Evolutionary conservation across 352 stramenopile genomes (phyloP), one percentile per base, ranked within the genome.

Genomic region (Globisporangium orthogonon): DNA sequence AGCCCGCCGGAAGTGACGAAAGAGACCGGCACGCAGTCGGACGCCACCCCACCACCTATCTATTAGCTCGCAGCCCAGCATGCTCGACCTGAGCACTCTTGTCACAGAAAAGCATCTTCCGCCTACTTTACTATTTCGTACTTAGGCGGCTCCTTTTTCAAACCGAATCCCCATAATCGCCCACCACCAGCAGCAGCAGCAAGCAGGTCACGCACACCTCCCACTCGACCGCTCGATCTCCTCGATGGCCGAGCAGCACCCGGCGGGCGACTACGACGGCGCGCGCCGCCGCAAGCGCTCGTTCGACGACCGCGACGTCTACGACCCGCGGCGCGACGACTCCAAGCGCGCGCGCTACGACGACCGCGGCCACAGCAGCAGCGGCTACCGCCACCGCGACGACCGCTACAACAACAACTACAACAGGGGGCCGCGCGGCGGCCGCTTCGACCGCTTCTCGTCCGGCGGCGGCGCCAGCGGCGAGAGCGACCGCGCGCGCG

Each of bases 401-500:
- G 63, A 82, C n/a, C 67, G 77, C 0, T 68, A 76, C 28, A 60
- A 67, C 18, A 56, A 59, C 28, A 57, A 44, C 18, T 43, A 56
- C 15, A 43, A 39, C 45, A 31, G 62, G 40, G 40, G 50, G 15
- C 6, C 14, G 52, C 56, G 68, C 56, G 58, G 66, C 40, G 68
- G 66, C 10, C 66, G 70, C 35, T 57, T 46, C 28, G 58, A 58
- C 17, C 58, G 58, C 41, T 63, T 53, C 43, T 63, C 58, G 29
- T 65, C 48, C 10, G 53, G 56, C 28, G 66, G 60, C 23, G 49
- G 56, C 7, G 47, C 58, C 4, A 51, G 57, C 4, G 66, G 63
- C 37, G 82, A 92, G 61, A 90, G 76, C 62, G 79, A 92, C 49
- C 66, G 74, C 43, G 79, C 77, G 41, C 77, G 82, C 13, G 65